Conservation (phyloP, 208 protist species). For the Crithidia fasciculata region DNA sequence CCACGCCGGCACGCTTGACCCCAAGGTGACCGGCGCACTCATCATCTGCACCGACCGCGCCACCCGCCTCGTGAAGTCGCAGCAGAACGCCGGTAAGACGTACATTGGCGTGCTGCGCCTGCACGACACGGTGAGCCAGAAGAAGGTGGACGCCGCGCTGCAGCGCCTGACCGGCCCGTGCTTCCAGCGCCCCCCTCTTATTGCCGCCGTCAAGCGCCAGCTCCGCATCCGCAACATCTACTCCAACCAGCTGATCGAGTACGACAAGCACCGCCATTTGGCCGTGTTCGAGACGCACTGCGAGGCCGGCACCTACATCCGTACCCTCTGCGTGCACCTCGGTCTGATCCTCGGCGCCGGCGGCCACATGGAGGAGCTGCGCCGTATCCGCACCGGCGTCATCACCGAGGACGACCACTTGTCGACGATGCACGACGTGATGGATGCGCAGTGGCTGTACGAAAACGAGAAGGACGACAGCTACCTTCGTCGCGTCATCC, state of each 20-base stretch:
- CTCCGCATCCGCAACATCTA: slow-evolving; percentile 99
- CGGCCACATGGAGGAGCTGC: slow-evolving; percentile 99
- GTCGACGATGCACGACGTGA: slow-evolving; percentile 99
- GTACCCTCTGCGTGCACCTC: slow-evolving; percentile 99
- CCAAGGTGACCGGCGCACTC: slow-evolving; percentile 98
- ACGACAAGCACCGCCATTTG: slow-evolving; percentile 96
- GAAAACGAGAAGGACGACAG: slow-evolving; percentile 98
- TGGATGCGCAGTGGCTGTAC: slow-evolving; percentile 98
- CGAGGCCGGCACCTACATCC: slow-evolving; percentile 99
- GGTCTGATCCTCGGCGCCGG: slow-evolving; percentile 98
- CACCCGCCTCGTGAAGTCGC: slow-evolving; percentile 99
- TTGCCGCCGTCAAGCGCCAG: slow-evolving; percentile 98
- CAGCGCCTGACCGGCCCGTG: slow-evolving; percentile 98
- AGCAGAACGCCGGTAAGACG: slow-evolving; percentile 99
- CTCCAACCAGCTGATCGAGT: slow-evolving; percentile 98
- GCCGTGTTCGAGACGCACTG: slow-evolving; percentile 99
- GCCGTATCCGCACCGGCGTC: slow-evolving; percentile 97
- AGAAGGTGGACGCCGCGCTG: slow-evolving; percentile 92
- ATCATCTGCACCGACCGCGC: slow-evolving; percentile 99
- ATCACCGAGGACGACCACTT: slow-evolving; percentile 95
- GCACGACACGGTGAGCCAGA: slow-evolving; percentile 93
- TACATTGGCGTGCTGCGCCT: slow-evolving; percentile 99
- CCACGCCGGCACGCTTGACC: slow-evolving; percentile 99
- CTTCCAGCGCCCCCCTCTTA: slow-evolving; percentile 99
- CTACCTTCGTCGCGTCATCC: slow-evolving; percentile 97